Percentiles rank a stretch among this genome's conserved stretches.
phyloP scores from a whole-genome alignment of 805 yeast genomes.

The Ogataea neopini region DNA sequence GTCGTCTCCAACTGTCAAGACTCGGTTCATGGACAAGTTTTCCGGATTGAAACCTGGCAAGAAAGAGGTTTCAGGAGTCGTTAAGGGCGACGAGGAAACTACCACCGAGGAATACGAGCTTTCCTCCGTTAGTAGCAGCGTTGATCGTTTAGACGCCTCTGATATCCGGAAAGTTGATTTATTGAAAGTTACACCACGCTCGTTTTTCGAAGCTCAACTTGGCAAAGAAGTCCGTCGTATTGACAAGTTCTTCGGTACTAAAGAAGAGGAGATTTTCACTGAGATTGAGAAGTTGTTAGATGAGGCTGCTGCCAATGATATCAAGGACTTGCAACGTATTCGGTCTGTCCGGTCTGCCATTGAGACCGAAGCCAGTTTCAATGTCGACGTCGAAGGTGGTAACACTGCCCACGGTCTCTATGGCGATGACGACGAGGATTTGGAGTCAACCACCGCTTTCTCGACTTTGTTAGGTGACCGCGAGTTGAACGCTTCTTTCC shows the following conservation, averaged over 20 bases:
- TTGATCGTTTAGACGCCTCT: conserved; percentile 2
- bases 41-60: conserved; percentile 9
- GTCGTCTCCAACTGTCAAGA: conserved; percentile 14
- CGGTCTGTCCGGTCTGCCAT: conserved; percentile 16
- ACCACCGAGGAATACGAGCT: conserved; percentile 23
- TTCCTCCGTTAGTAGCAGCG: conserved; percentile 11
- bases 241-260: conserved; percentile 49
- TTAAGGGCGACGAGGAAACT: conserved; percentile 5
- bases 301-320: conserved; percentile 34
- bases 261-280: conserved; percentile 46
- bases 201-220: conserved; percentile 48
- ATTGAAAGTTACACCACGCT: conserved; percentile 36
- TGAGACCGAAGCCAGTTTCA: conserved; percentile 20
- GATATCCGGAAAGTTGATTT: conserved; percentile 25
- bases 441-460: conserved; percentile 37
- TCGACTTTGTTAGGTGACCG: conserved; percentile 52
- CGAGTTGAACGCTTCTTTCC: conserved; percentile 50
- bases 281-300: conserved; percentile 47
- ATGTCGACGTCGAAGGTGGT: conserved; percentile 21
- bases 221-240: conserved; percentile 51
- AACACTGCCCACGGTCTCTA: no score
- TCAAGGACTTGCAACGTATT: conserved; percentile 24
- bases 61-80: conserved; percentile 3
- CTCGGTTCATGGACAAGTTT: conserved; percentile 22
- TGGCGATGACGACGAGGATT: conserved; percentile 35